These are phyloP conservation scores for Botrytis paeoniae DNA, from an alignment of 2,329 filamentous ascomycete species.

Conservation along the genomic window DNA sequence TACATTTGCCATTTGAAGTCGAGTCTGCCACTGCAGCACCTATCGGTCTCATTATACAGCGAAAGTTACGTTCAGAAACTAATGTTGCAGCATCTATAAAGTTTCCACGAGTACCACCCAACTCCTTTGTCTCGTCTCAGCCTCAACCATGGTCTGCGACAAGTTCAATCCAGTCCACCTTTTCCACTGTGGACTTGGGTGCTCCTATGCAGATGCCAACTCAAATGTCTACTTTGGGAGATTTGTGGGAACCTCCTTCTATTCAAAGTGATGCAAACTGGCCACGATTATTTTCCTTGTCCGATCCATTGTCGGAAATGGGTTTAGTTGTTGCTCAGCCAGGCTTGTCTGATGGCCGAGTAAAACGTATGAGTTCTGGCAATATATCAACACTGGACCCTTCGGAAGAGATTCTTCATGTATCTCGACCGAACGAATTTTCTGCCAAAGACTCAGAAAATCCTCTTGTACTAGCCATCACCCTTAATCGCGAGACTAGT, in stretches of 20 bases:
- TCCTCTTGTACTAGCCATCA: slow-evolving; percentile 71
- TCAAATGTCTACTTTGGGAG: slow-evolving; percentile 53
- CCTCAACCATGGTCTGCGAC: slow-evolving; percentile 50
- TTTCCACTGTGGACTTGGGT: slow-evolving; percentile 56
- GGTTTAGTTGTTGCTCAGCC: slow-evolving; percentile 71
- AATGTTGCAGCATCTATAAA: slow-evolving; percentile 52
- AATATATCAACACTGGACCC: slow-evolving; percentile 62
- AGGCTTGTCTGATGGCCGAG: slow-evolving; percentile 41
- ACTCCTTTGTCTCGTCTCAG: slow-evolving; percentile 77
- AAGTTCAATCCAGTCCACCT: slow-evolving; percentile 49
- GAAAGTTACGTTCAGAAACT: slow-evolving; percentile 60
- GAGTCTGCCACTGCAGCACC: slow-evolving; percentile 82
- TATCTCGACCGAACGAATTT: slow-evolving; percentile 64
- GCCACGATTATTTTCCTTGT: slow-evolving; percentile 77
- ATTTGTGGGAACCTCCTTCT: slow-evolving; percentile 54
- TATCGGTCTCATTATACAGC: slow-evolving; percentile 79
- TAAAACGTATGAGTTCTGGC: slow-evolving; percentile 42
- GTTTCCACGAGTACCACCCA: slow-evolving; percentile 66
- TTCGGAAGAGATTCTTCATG: slow-evolving; percentile 78
- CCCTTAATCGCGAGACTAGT: slow-evolving; percentile 71
- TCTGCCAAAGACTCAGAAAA: slow-evolving; percentile 40
- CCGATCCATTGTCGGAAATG: slow-evolving; percentile 80
- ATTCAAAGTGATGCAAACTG: slow-evolving; percentile 58
- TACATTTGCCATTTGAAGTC: slow-evolving; percentile 93
- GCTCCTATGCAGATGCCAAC: slow-evolving; percentile 54